Conservation (phyloP, 805 yeast genomes). For the Metschnikowia cerradonensis region DNA sequence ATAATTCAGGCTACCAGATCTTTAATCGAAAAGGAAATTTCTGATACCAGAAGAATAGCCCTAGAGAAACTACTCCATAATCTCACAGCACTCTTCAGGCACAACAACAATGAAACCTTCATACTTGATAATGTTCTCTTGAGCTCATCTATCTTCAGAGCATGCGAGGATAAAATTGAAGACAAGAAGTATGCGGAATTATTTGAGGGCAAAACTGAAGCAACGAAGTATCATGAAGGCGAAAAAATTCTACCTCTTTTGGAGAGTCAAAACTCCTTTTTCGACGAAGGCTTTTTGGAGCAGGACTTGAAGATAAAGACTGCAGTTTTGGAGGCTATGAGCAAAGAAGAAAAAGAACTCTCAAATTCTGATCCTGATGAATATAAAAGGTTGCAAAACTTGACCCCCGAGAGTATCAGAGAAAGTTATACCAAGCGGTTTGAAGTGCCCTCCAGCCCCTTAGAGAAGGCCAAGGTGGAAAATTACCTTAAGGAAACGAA, state of each 20-base stretch:
- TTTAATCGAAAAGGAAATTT: slow-evolving; percentile 16
- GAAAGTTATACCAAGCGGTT: slow-evolving; percentile 6
- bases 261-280: not conserved
- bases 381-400: slow-evolving; percentile 12
- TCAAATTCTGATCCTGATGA: slow-evolving; percentile 13
- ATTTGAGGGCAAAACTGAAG: not conserved
- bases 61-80: slow-evolving; percentile 29
- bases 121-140: slow-evolving; percentile 33
- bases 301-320: slow-evolving; percentile 19
- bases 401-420: slow-evolving; percentile 20
- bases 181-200: not conserved
- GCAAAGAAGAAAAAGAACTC: slow-evolving; percentile 13
- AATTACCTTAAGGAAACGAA: slow-evolving; percentile 43
- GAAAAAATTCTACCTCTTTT: slow-evolving; percentile 8
- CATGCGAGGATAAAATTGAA: slow-evolving; percentile 17
- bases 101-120: slow-evolving; percentile 30
- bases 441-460: not conserved
- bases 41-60: slow-evolving; percentile 14
- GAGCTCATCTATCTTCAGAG: slow-evolving; percentile 24
- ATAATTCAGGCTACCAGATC: slow-evolving; percentile 17
- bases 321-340: slow-evolving; percentile 23
- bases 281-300: not conserved
- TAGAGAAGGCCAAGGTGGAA: slow-evolving; percentile 28
- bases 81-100: slow-evolving; percentile 28
- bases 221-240: slow-evolving; percentile 5